These are phyloP conservation scores for Picochlorum sp. DNA, from an alignment of 139 green algal genomes.

Conservation along the genomic window DNA sequence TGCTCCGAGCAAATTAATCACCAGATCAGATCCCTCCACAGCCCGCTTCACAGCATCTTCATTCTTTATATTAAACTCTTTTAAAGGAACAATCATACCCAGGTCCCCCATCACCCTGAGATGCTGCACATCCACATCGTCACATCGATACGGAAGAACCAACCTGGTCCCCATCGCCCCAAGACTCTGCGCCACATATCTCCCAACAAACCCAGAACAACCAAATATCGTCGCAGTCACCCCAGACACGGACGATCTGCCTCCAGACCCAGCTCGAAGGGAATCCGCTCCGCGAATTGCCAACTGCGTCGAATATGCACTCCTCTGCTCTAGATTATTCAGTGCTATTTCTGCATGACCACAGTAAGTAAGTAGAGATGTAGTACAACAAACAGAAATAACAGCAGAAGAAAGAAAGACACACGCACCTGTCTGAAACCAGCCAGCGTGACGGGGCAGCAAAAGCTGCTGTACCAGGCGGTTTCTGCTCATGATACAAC, in stretches of 20 bases:
- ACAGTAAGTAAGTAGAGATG: too few relatives aligned
- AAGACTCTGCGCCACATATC: slow-evolving; percentile 85
- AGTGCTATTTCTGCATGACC: too few relatives aligned
- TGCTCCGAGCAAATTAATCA: slow-evolving; percentile 88
- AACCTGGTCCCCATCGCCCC: slow-evolving; percentile 65
- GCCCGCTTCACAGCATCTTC: slow-evolving; percentile 62
- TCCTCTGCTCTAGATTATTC: too few relatives aligned
- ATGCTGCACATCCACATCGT: slow-evolving; percentile 76
- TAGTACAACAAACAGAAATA: too few relatives aligned
- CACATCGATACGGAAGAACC: slow-evolving; percentile 76
- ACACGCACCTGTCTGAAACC: too few relatives aligned
- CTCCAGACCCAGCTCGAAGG: slow-evolving; percentile 40
- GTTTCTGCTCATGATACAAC: too few relatives aligned
- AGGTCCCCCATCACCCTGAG: slow-evolving; percentile 95
- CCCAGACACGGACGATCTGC: slow-evolving; percentile 66
- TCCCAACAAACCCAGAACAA: slow-evolving; percentile 84
- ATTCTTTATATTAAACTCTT: slow-evolving; percentile 48
- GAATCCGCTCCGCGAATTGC: slow-evolving; percentile 27
- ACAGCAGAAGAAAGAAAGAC: too few relatives aligned
- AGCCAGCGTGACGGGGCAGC: too few relatives aligned
- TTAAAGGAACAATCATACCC: slow-evolving; percentile 49
- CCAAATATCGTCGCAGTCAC: slow-evolving; percentile 90
- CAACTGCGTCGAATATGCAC: slow-evolving; percentile 14
- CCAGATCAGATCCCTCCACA: slow-evolving; percentile 65
- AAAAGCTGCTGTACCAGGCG: too few relatives aligned